Evolutionary conservation across 75 land plant species (phyloP).

Genomic region (Pinus taeda): DNA sequence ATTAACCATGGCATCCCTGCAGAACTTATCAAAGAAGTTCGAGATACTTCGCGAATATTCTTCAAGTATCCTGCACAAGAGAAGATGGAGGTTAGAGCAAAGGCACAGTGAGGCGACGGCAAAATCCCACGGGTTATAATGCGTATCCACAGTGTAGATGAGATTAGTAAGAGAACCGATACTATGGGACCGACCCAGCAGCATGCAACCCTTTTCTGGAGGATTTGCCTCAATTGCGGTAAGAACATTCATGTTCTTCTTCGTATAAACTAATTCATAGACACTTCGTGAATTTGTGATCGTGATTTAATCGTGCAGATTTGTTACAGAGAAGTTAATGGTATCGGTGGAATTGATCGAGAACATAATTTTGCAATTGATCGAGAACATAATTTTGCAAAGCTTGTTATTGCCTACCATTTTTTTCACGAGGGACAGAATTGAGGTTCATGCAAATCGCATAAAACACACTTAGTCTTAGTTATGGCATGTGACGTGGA

Average conservation of each 20-base stretch:
- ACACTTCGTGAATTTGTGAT: too few relatives aligned
- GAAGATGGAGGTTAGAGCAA: conserved; percentile 27
- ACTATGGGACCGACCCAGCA: not conserved
- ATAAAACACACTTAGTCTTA: too few relatives aligned
- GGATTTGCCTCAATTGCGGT: conserved; percentile 29
- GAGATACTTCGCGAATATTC: conserved; percentile 37
- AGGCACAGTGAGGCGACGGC: not conserved
- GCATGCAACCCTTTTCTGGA: not conserved
- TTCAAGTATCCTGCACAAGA: conserved; percentile 40
- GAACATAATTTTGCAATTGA: conserved; percentile 13
- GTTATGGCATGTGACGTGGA: too few relatives aligned
- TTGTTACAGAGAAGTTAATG: conserved; percentile 1
- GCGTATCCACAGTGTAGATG: conserved; percentile 18
- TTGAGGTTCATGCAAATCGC: conserved; percentile 6
- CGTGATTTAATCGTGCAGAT: not conserved
- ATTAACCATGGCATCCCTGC: conserved; percentile 60
- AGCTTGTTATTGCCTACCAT: conserved; percentile 16
- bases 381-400: conserved; percentile 15
- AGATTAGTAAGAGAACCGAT: not conserved
- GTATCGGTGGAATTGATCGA: conserved; percentile 10
- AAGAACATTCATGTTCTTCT: not conserved
- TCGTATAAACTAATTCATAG: not conserved
- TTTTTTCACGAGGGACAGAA: conserved; percentile 18
- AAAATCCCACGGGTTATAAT: conserved; percentile 37
- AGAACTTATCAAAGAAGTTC: conserved; percentile 28